Conservation (phyloP, 345 rosid species). For the Eucalyptus tenuipes region DNA sequence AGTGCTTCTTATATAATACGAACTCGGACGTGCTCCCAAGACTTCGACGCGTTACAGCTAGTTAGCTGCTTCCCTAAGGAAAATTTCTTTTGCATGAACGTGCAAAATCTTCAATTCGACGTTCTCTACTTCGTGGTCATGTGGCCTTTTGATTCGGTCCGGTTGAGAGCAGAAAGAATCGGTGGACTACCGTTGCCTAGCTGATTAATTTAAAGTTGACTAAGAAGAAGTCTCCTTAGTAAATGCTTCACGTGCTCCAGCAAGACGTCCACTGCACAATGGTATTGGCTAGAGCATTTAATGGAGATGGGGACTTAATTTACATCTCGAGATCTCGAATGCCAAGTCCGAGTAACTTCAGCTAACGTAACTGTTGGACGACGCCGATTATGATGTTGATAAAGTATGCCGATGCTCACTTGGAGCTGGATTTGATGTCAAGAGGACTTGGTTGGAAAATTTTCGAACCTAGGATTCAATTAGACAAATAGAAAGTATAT, state of each 20-base stretch:
- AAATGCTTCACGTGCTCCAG: neutral
- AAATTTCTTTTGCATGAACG: neutral
- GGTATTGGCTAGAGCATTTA: neutral
- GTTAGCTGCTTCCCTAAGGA: neutral
- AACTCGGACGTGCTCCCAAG: no score
- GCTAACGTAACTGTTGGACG: no score
- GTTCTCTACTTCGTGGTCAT: neutral
- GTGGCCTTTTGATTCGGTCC: neutral
- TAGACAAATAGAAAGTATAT: no score
- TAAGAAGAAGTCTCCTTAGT: neutral
- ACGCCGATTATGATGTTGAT: no score
- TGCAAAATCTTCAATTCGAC: neutral
- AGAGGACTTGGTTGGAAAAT: no score
- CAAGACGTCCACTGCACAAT: neutral
- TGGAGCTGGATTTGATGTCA: no score
- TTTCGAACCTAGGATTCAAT: no score
- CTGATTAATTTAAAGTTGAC: neutral
- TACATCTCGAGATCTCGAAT: no score
- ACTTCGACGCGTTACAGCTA: neutral
- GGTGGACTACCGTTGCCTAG: neutral
- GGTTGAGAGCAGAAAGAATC: neutral
- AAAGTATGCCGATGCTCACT: no score
- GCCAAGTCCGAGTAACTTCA: no score
- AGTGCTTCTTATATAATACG: neutral
- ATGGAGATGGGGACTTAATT: neutral